Evolutionary conservation across 495 filamentous ascomycete species (phyloP), one percentile per base, ranked within the genome.

Genomic region (Penicillium simplicissimum): DNA sequence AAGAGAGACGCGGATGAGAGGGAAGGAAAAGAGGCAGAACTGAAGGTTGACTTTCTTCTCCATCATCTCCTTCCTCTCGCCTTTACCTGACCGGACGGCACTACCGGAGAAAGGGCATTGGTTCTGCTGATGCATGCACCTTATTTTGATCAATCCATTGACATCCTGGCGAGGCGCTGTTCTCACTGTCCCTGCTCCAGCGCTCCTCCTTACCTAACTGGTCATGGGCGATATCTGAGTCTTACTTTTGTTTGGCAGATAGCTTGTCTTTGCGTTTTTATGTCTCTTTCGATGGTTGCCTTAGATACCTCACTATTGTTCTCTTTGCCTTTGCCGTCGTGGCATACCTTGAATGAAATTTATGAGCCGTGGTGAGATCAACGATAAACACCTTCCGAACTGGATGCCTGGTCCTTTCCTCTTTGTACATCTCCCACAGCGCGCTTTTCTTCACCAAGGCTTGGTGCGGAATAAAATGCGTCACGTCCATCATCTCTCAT

Each of bases 281-380:
- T 17, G 66, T 47, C 51, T 57, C 36, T 58, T 60, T 43, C 37
- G 40, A 37, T 64, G 42, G 55, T 54, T 53, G 53, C 64, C 60
- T 67, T 68, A 72, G 70, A 72, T 72, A 72, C 70, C 70, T 70
- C 62, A 62, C 66, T 52, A 25, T 40, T 62, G 60, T 52, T 58
- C 62, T 57, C 13, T 35, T 58, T 51, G 37, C 57, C 19, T 45
- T 64, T 36, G 31, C 28, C 28, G 15, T 36, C 60, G 52, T 49
- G 45, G 45, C 28, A n/a, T 49, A 8, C 25, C 14, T 49, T 62
- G 60, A 71, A 71, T 71, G 66, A 71, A 42, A 58, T 63, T 62
- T 51, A 71, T 47, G 67, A 71, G 59, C 49, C 57, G 59, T 55
- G 63, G 57, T 57, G 10, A 42, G 17, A 19, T n/a, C 3, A 9